Base-by-base conservation (phyloP, 2,329 filamentous ascomycete genomes). In the Gremmenia infestans region DNA sequence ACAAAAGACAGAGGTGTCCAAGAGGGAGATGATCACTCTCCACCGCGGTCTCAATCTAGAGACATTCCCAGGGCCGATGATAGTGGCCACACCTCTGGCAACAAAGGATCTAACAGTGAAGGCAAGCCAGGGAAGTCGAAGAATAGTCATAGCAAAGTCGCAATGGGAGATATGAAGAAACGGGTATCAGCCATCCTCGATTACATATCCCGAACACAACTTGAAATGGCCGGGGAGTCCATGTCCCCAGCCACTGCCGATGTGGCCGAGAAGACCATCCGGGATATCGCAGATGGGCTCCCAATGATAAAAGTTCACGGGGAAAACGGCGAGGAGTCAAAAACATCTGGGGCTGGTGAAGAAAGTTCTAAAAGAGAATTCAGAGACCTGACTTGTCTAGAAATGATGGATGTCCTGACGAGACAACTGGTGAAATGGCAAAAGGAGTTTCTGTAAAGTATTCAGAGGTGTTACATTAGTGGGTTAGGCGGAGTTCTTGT, bases 191-290 rank as follows among this genome's bases (percentile, higher is more conserved):
- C 83, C 19, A 95, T 97, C 68, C 80, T 96, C 57, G 91, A 94
- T 64, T 97, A 93, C 68, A 96, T 97, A 60, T 87, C 88, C 4
- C 85, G 90, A 62, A 93, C 91, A 55, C 91, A 97, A 71, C 79
- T 96, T 6, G 92, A 97, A 67, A 81, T 96, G 72, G 91, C 89
- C 1, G 84, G 82, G 32, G 87, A 86, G 71, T 77, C 73, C 6
- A 68, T 72, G 52, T 66, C 73, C 22, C 71, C 72, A 37, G 71
- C 72, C 48, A 71, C 68, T 43, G 71, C 76, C 65, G 72, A 78
- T 61, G 63, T 50, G 42, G 62, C 54, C 46, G 65, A 66, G 65
- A 70, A 65, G 63, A 66, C 67, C 65, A 63, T 69, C 59, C 63
- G 62, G 62, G 68, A 52, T 52, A 66, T 67, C 60, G 73, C 69